These are phyloP conservation scores for Wilhelminamyces savonicus DNA, from an alignment of 805 yeast genomes.

Conservation along the genomic window DNA sequence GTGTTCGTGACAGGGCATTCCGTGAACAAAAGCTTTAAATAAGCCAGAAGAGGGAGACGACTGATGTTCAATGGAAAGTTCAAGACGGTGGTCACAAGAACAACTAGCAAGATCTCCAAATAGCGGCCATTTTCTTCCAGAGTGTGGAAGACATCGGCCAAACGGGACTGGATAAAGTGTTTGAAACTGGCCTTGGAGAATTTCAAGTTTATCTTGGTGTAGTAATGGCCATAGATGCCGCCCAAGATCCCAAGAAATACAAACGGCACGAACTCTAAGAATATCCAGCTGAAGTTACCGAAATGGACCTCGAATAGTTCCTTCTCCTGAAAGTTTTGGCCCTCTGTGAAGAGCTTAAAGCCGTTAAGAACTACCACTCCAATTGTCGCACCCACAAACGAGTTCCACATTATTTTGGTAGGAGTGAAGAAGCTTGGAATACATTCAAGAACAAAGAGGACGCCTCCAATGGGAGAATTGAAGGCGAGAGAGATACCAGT, in stretches of 20 bases:
- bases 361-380: constrained; percentile 55
- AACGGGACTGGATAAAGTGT: constrained; percentile 12
- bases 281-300: constrained; percentile 66
- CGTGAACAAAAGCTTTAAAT: constrained; percentile 58
- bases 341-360: constrained; percentile 33
- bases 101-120: constrained; percentile 44
- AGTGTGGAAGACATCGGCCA: constrained; percentile 8
- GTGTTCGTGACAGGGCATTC: constrained; percentile 43
- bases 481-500: constrained; percentile 84
- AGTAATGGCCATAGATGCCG: constrained; percentile 56
- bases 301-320: constrained; percentile 55
- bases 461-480: constrained; percentile 86
- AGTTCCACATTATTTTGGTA: constrained; percentile 70
- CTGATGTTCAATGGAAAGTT: constrained; percentile 53
- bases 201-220: constrained; percentile 41
- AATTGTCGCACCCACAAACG: constrained; percentile 73
- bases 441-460: constrained; percentile 67
- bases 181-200: constrained; percentile 27
- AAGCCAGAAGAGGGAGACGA: constrained; percentile 47
- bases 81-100: constrained; percentile 45
- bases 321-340: constrained; percentile 38
- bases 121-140: constrained; percentile 19
- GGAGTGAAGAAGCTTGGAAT: constrained; percentile 58
- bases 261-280: constrained; percentile 67
- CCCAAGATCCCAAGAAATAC: constrained; percentile 64